Evolutionary conservation across 768 basidiomycete genomes (phyloP).

Genomic region (Chiua virens): DNA sequence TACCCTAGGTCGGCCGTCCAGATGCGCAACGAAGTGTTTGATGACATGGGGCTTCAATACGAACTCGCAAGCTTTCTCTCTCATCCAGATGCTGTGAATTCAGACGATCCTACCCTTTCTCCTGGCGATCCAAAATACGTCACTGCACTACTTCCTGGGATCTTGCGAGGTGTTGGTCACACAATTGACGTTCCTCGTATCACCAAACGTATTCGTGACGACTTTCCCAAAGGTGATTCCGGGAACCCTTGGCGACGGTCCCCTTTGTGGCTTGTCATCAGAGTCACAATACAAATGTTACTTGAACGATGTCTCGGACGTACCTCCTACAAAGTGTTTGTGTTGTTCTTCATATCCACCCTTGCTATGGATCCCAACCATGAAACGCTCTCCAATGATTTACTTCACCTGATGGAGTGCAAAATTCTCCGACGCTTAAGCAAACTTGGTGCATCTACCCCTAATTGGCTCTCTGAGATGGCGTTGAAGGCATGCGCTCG

Average conservation of each 20-base stretch:
- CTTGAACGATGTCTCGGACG: constrained; percentile 8
- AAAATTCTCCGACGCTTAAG: constrained; percentile 18
- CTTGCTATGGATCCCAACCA: constrained; percentile 20
- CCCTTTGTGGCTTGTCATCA: constrained; percentile 34
- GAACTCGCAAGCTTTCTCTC: too few species aligned
- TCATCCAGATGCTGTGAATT: too few species aligned
- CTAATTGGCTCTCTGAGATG: constrained; percentile 36
- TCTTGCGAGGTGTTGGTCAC: too few species aligned
- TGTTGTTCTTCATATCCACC: constrained; percentile 38
- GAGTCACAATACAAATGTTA: constrained; percentile 29
- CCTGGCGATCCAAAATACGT: too few species aligned
- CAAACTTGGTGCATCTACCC: constrained; percentile 14
- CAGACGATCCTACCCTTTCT: too few species aligned
- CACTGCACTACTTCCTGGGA: too few species aligned
- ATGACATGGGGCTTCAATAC: too few species aligned
- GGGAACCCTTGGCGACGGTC: constrained; percentile 29
- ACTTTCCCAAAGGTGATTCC: too few species aligned
- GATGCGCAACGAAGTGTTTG: too few species aligned
- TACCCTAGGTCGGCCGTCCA: too few species aligned
- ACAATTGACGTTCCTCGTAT: too few species aligned
- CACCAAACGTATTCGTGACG: too few species aligned
- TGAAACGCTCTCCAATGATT: constrained; percentile 11
- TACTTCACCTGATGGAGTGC: constrained; percentile 24
- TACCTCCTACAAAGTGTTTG: constrained; percentile 46
- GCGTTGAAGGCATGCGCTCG: constrained; percentile 33